Evolutionary conservation across 1,139 yeast species (phyloP).

Genomic region (Kurtzmaniella quercitrusa): DNA sequence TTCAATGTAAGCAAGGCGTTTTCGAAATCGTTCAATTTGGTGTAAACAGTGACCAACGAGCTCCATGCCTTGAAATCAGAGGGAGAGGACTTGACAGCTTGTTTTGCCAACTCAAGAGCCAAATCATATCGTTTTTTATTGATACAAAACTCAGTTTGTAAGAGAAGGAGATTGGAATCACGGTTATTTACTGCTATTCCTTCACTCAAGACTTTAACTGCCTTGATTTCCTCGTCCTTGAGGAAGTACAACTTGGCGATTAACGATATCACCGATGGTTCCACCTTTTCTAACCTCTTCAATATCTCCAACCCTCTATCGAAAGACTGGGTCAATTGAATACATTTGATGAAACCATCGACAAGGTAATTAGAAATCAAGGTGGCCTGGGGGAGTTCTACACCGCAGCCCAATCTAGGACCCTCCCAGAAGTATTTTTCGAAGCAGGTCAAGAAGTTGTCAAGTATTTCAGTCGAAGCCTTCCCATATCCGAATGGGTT

Average conservation of each 20-base stretch:
- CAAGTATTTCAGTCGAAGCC: slow-evolving; percentile 41
- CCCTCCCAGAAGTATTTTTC: slow-evolving; percentile 67
- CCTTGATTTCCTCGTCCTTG: slow-evolving; percentile 74
- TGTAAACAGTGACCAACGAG: slow-evolving; percentile 65
- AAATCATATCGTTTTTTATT: slow-evolving; percentile 62
- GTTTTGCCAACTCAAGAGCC: slow-evolving; percentile 69
- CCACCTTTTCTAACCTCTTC: slow-evolving; percentile 37
- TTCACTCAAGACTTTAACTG: slow-evolving; percentile 61
- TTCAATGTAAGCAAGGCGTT: slow-evolving; percentile 80
- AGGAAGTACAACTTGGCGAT: slow-evolving; percentile 49
- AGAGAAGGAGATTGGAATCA: slow-evolving; percentile 53
- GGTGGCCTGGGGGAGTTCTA: slow-evolving; percentile 70
- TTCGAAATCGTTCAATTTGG: slow-evolving; percentile 63
- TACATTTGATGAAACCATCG: slow-evolving; percentile 64
- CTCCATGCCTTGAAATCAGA: slow-evolving; percentile 87
- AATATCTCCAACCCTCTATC: slow-evolving; percentile 56
- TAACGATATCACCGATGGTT: slow-evolving; percentile 51
- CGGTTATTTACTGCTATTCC: slow-evolving; percentile 57
- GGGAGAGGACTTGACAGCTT: slow-evolving; percentile 78
- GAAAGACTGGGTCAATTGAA: slow-evolving; percentile 62
- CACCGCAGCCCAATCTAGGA: slow-evolving; percentile 56
- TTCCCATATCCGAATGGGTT: slow-evolving; percentile 54
- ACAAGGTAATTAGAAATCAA: slow-evolving; percentile 68
- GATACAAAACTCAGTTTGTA: slow-evolving; percentile 72
- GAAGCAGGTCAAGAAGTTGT: slow-evolving; percentile 54